phyloP scores from a whole-genome alignment of 768 basidiomycete species.

The Cystofilobasidium bisporidii region DNA sequence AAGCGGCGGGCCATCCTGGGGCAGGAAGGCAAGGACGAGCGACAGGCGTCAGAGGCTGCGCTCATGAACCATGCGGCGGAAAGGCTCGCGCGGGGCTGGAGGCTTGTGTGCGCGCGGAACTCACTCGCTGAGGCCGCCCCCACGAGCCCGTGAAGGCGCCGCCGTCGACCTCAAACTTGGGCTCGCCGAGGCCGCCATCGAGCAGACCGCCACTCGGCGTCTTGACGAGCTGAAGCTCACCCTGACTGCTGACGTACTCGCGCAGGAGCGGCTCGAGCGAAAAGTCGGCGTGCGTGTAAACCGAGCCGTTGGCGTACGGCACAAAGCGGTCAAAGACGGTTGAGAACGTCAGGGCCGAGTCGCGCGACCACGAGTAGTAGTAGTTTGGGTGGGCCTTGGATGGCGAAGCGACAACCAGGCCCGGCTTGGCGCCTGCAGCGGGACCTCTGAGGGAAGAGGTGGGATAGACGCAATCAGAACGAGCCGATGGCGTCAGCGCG shows the following conservation, averaged over 20 bases:
- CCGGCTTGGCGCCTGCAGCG: conserved; percentile 36
- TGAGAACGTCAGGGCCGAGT: conserved; percentile 36
- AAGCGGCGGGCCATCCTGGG: conserved; percentile 39
- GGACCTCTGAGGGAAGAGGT: conserved; percentile 37
- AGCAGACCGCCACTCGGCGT: conserved; percentile 36
- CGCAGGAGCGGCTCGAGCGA: conserved; percentile 33
- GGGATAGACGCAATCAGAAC: background rate
- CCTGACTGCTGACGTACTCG: conserved; percentile 35
- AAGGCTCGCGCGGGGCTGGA: too few species aligned
- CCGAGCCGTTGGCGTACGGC: conserved; percentile 14
- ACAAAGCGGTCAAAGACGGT: conserved; percentile 32
- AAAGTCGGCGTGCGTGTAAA: conserved; percentile 15
- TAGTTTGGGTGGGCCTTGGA: conserved; percentile 38
- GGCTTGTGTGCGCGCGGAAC: too few species aligned
- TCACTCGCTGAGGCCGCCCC: conserved; percentile 38
- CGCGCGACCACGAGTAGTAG: conserved; percentile 38
- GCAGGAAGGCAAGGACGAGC: background rate
- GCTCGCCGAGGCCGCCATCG: conserved; percentile 39
- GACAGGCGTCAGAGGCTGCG: background rate
- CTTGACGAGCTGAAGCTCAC: conserved; percentile 32
- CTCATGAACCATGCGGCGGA: conserved; percentile 29
- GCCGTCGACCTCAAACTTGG: conserved; percentile 38
- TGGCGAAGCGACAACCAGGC: conserved; percentile 39
- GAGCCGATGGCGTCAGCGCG: too few species aligned
- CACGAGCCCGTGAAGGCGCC: conserved; percentile 36